Evolutionary conservation across 495 filamentous ascomycete species (phyloP).

Genomic region (Mytilinidion resinicola): DNA sequence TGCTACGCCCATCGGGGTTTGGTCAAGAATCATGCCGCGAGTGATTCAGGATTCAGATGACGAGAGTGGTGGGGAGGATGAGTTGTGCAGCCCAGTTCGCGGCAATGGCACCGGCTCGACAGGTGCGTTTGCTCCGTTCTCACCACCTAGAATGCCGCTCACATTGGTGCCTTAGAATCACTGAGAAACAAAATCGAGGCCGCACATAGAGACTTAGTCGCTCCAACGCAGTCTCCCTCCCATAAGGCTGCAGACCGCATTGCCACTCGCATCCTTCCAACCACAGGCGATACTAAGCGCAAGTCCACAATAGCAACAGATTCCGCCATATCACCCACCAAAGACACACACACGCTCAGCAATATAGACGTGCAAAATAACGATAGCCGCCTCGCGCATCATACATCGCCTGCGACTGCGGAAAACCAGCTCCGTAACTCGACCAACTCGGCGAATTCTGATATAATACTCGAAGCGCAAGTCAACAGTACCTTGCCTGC

Average conservation of each 20-base stretch:
- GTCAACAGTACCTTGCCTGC: neutral
- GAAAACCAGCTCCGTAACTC: neutral
- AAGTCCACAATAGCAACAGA: neutral
- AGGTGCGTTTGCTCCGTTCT: neutral
- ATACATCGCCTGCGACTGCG: neutral
- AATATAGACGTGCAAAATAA: neutral
- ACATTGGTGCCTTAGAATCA: neutral
- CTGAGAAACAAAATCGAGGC: neutral
- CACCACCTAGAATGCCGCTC: neutral
- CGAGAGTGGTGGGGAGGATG: neutral
- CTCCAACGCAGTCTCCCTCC: neutral
- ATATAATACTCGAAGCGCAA: neutral
- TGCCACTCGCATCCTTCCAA: neutral
- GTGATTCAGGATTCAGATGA: neutral
- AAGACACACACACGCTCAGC: neutral
- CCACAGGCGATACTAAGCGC: neutral
- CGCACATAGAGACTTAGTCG: neutral
- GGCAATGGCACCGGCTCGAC: neutral
- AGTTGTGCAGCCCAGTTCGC: neutral
- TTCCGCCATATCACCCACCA: neutral
- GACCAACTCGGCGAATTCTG: neutral
- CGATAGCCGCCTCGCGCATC: neutral
- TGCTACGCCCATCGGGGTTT: neutral
- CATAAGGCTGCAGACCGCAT: neutral
- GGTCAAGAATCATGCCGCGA: neutral